These are phyloP conservation scores for Ganoderma boninense DNA, from an alignment of 1,284 basidiomycete genomes.

Conservation along the genomic window DNA sequence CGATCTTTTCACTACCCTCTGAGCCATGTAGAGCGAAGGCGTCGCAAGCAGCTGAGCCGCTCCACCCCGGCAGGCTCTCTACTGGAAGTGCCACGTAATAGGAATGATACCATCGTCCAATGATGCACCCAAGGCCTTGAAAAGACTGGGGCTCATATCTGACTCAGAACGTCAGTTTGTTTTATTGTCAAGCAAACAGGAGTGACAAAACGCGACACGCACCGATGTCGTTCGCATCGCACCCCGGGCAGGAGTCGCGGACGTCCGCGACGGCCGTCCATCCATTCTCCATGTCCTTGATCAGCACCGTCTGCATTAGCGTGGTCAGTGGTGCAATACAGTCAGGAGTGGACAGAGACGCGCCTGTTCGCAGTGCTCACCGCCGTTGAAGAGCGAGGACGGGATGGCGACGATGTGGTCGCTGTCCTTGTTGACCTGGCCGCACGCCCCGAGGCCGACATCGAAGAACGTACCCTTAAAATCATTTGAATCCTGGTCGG, in stretches of 20 bases:
- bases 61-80: too few relatives aligned
- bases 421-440: slow-evolving; percentile 43
- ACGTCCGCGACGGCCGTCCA: slow-evolving; percentile 40
- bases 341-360: neutral
- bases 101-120: too few relatives aligned
- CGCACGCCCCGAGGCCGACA: slow-evolving; percentile 51
- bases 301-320: slow-evolving; percentile 9
- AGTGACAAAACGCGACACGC: slow-evolving; percentile 6
- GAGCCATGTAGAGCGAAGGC: too few relatives aligned
- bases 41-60: too few relatives aligned
- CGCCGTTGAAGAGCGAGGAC: slow-evolving; percentile 40
- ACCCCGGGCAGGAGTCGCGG: slow-evolving; percentile 44
- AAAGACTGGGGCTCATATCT: too few relatives aligned
- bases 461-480: slow-evolving; percentile 50
- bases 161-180: too few relatives aligned
- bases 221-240: slow-evolving; percentile 44
- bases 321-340: neutral
- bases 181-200: neutral
- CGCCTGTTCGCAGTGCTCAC: slow-evolving; percentile 48
- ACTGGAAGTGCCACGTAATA: too few relatives aligned
- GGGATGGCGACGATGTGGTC: slow-evolving; percentile 49
- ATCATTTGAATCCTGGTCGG: neutral
- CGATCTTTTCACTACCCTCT: too few relatives aligned
- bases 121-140: too few relatives aligned
- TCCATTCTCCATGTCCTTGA: slow-evolving; percentile 42